Base-by-base conservation (phyloP, 2,329 filamentous ascomycete genomes). In the Diplodia scrobiculata region DNA sequence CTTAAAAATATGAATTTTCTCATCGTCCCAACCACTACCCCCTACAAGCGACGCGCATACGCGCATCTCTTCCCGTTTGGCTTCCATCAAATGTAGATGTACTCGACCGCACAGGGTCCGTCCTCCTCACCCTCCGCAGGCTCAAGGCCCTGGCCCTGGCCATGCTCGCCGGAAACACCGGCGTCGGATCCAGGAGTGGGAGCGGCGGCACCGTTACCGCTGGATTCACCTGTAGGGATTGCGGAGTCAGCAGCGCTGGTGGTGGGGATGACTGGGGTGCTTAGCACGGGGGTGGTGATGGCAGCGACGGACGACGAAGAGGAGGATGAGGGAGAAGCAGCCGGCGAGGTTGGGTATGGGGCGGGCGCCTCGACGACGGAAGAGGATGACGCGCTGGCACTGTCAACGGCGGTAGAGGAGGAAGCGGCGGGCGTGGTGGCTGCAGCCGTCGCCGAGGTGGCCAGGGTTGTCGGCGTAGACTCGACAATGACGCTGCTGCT, bases 181-280 rank as follows among this genome's bases (percentile, higher is more conserved):
- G 55, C 36, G 14, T 21, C 54, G 25, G 27, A 34, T 21, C 25
- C 25, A 27, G 38, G 55, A 32, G 41, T 48, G n/a, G 55, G 38
- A 6, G 25, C 10, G 29, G 48, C 34, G 36, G 41, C 32, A 10
- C 14, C 3, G 10, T 27, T 17, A 19, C 41, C 25, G 55, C 41
- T 17, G 55, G 19, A 48, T 7, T 60, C 34, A 60, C 55, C 55
- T 60, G 55, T 60, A n/a, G 38, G 41, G 55, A 48, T 48, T 19
- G 38, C n/a, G 41, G 55, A 45, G 55, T 60, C 55, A 60, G 55
- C 55, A 60, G 55, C 55, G 55, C 38, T 60, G 55, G 55, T 41
- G 55, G 55, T 48, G 38, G 41, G 41, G 34, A 48, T 41, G 55
- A 21, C 17, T 48, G 55, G 55, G 17, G 25, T 48, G 55, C 55